Evolutionary conservation across 73 alveolate species (phyloP), one percentile per base, ranked within the genome.

Genomic region (Blepharisma japonicum): DNA sequence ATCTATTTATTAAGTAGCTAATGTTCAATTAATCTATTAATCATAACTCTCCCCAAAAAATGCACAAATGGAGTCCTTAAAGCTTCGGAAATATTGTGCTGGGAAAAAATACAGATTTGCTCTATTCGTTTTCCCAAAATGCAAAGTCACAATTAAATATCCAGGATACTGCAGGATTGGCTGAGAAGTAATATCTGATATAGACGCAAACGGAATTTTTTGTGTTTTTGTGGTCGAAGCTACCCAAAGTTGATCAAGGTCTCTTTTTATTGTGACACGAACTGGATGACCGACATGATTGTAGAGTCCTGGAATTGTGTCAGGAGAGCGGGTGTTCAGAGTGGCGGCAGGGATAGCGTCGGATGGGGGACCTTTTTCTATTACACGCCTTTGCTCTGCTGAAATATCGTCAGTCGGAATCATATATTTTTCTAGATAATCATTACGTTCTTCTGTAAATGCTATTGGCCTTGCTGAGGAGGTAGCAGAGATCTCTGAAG

Each of bases 101-200:
- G 74, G 74, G 46, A 61, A 61, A 39, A 61, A 61, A 39, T 61
- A 61, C 38, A 61, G n/a, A 25, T 61, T 61, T 8, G 14, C 14
- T 25, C 23, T 61, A 25, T 61, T 61, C 14, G 50, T 18, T 9
- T n/a, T n/a, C 18, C 74, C 74, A 9, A 61, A 25, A 9, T 8
- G n/a, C 46, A 61, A 61, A 9, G 74, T 61, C 18, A 61, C 18
- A 25, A 61, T 25, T 61, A 25, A 8, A 5, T 61, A 61, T 18
- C 74, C 74, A 8, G 74, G 74, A 39, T 61, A 61, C 47, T 61
- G 14, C 14, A 61, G 38, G 14, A 61, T 61, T 0, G 74, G 74
- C 11, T 14, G 14, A 25, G 14, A 61, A 61, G 39, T 18, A 8
- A 61, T 39, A 18, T 61, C 18, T 25, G 50, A n/a, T 20, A 61